A percentile compares a stretch with the other conserved stretches of the same genome.
Conservation (phyloP, 768 basidiomycete genomes). For the Scleroderma citrinum region DNA sequence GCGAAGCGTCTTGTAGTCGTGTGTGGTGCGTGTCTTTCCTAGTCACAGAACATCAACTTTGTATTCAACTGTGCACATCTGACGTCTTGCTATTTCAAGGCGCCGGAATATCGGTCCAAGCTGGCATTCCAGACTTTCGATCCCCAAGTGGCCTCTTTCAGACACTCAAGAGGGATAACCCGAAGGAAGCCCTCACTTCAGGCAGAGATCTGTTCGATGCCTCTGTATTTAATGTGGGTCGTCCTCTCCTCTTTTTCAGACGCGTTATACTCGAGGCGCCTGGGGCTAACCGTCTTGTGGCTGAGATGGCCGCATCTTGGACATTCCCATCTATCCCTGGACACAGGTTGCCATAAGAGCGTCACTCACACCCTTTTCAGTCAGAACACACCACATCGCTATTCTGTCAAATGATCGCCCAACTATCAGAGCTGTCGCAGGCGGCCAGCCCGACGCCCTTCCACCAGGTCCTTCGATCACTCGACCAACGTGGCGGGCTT, state of each 20-base stretch:
- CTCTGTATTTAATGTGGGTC: conserved; percentile 75
- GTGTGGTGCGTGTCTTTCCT: conserved; percentile 54
- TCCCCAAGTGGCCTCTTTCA: conserved; percentile 78
- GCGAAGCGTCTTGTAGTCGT: conserved; percentile 82
- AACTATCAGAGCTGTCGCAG: conserved; percentile 66
- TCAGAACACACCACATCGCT: conserved; percentile 68
- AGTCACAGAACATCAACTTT: conserved; percentile 8
- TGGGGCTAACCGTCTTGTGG: not conserved
- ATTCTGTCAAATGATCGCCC: conserved; percentile 88
- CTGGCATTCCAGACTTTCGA: conserved; percentile 88
- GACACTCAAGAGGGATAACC: conserved; percentile 71
- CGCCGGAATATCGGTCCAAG: conserved; percentile 82
- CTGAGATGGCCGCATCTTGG: not conserved
- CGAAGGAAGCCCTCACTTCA: conserved; percentile 60
- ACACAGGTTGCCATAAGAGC: not conserved
- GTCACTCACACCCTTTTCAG: conserved; percentile 34
- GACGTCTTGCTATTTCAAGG: conserved; percentile 37
- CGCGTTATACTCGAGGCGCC: not conserved
- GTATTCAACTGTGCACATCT: conserved; percentile 1
- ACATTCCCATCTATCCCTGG: not conserved
- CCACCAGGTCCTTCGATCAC: conserved; percentile 64
- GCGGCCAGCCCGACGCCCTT: conserved; percentile 76
- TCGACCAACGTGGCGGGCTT: conserved; percentile 72
- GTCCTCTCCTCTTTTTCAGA: not conserved
- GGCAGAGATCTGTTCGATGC: conserved; percentile 91